A percentile compares a stretch with the other conserved stretches of the same genome.
phyloP scores from a whole-genome alignment of 2,329 filamentous ascomycete species.

The Aspergillus novoparasiticus region DNA sequence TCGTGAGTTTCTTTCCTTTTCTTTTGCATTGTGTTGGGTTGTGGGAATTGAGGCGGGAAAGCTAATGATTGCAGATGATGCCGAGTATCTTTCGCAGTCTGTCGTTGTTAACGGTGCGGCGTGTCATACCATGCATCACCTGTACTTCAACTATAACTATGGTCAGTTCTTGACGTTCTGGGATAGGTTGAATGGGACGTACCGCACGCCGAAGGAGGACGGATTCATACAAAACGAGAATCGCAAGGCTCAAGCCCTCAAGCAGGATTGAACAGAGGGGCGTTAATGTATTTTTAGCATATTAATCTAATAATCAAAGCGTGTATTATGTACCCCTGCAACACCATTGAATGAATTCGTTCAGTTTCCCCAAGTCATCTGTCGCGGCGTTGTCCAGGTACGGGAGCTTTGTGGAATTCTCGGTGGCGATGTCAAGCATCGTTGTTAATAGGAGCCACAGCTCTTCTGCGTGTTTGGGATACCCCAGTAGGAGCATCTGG shows the following conservation, averaged over 20 bases:
- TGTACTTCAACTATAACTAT: slow-evolving; percentile 90
- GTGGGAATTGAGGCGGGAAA: not conserved
- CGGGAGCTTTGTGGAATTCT: slow-evolving; percentile 16
- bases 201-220: slow-evolving; percentile 20
- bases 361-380: slow-evolving; percentile 33
- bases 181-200: slow-evolving; percentile 80
- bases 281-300: not conserved
- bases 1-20: slow-evolving; percentile 37
- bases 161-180: slow-evolving; percentile 92
- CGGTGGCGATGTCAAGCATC: slow-evolving; percentile 25
- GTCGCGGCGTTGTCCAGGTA: slow-evolving; percentile 33
- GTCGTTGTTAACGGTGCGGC: slow-evolving; percentile 88
- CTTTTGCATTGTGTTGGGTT: not conserved
- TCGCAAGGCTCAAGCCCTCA: not conserved
- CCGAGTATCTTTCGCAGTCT: slow-evolving; percentile 88
- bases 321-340: not conserved
- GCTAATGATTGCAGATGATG: slow-evolving; percentile 61
- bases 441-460: slow-evolving; percentile 34
- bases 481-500: slow-evolving; percentile 29
- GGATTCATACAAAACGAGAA: slow-evolving; percentile 1
- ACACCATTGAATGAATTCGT: slow-evolving; percentile 34
- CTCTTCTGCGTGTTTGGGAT: slow-evolving; percentile 36
- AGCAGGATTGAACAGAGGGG: not conserved
- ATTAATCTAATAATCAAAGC: not conserved
- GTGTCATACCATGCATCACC: slow-evolving; percentile 89